A percentile compares a stretch with the other conserved stretches of the same genome.
phyloP scores from a whole-genome alignment of 2,329 filamentous ascomycete genomes.

The Sarocladium strictum region DNA sequence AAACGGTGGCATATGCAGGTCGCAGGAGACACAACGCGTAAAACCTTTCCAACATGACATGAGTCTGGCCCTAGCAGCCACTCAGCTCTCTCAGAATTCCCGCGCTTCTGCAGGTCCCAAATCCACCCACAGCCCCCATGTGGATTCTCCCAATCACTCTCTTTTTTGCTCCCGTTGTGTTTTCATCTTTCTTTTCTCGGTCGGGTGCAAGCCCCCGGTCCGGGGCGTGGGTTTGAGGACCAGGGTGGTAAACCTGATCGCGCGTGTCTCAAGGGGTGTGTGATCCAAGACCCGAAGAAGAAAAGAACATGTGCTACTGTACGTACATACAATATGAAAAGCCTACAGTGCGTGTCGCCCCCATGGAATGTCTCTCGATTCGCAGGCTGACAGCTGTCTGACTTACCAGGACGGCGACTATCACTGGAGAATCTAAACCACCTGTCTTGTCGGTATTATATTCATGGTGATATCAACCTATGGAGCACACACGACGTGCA shows the following conservation, averaged over 20 bases:
- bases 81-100: not conserved
- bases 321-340: not conserved
- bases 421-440: not conserved
- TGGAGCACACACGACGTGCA: no score
- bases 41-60: not conserved
- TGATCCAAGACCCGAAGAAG: not conserved
- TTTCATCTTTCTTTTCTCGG: not conserved
- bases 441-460: not conserved
- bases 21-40: slow-evolving; percentile 2
- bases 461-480: not conserved
- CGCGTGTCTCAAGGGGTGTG: slow-evolving; percentile 1
- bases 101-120: slow-evolving; percentile 9
- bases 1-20: slow-evolving; percentile 5
- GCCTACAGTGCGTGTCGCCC: not conserved
- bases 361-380: not conserved
- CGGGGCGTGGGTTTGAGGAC: not conserved
- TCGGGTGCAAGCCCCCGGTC: not conserved
- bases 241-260: slow-evolving; percentile 2
- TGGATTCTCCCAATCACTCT: no score
- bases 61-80: not conserved
- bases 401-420: not conserved
- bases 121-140: no score
- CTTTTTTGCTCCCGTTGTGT: not conserved
- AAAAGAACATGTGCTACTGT: not conserved
- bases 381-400: not conserved